Percentiles rank a stretch among this genome's conserved stretches.
These are phyloP conservation scores for Yarrowia keelungensis DNA, from an alignment of 805 yeast genomes.

Conservation along the genomic window DNA sequence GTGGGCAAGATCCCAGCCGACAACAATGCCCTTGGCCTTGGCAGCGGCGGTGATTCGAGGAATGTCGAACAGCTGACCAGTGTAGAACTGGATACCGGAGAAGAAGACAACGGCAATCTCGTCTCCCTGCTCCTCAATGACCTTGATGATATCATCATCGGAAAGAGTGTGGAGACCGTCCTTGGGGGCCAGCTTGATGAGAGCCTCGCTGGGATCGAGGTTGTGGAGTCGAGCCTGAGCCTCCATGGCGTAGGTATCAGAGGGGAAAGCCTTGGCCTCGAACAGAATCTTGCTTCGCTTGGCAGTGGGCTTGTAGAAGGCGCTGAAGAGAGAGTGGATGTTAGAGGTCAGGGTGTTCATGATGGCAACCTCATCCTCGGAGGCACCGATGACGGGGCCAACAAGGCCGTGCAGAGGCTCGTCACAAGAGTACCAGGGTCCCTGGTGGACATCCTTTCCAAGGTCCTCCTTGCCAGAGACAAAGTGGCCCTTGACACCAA, in stretches of 20 bases:
- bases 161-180: conserved; percentile 62
- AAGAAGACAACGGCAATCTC: conserved; percentile 76
- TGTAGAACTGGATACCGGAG: conserved; percentile 89
- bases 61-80: conserved; percentile 88
- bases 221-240: conserved; percentile 74
- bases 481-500: conserved; percentile 89
- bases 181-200: conserved; percentile 71
- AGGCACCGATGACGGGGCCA: conserved; percentile 80
- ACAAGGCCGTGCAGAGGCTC: conserved; percentile 72
- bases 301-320: conserved; percentile 75
- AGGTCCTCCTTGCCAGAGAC: conserved; percentile 43
- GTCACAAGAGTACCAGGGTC: conserved; percentile 88
- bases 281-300: conserved; percentile 72
- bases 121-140: conserved; percentile 63
- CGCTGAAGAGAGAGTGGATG: conserved; percentile 72
- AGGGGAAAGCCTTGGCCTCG: conserved; percentile 89
- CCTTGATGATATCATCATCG: conserved; percentile 66
- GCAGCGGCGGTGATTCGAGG: conserved; percentile 69
- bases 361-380: conserved; percentile 76
- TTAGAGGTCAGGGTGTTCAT: conserved; percentile 89
- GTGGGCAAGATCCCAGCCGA: conserved; percentile 96
- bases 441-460: conserved; percentile 49
- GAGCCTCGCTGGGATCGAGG: conserved; percentile 58
- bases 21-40: conserved; percentile 58
- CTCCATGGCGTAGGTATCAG: conserved; percentile 85